Evolutionary conservation across 2,329 filamentous ascomycete species (phyloP), one percentile per base, ranked within the genome.

Genomic region (Davidsoniella australis): DNA sequence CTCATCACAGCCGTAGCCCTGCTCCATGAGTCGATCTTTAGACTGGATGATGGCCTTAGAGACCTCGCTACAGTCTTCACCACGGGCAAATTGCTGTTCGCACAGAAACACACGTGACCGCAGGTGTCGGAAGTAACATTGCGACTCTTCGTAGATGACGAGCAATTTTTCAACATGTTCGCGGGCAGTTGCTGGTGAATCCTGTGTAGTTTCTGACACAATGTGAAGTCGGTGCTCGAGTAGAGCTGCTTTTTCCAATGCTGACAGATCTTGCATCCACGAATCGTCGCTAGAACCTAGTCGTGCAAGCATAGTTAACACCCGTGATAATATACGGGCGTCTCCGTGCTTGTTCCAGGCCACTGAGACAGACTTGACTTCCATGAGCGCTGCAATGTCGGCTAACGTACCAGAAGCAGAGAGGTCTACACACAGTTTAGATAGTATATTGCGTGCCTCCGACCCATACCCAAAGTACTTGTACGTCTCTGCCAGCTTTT

Each of bases 401-500:
- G 66, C 60, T 23, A 84, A 62, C 1, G 71, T 66, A 2, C 75
- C 76, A 38, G 75, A 69, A 23, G 74, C 70, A 4, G 83, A 67
- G 56, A 82, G 68, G 48, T 71, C 71, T 14, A 73, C 70, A 50
- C 80, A 72, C n/a, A 85, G 73, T 14, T 73, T 69, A 45, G 70
- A 66, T 5, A 82, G 68, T 1, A 75, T 72, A 29, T 71, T 67
- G 9, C 75, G 67, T 0, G 80, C 73, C 53, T 81, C 75, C 2
- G 74, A 70, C 16, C 64, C 63, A 42, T 73, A 68, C 4, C 73
- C 73, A 12, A 66, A 62, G 1, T 65, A 61, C 55, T 71, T 75
- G 55, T 73, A 76, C 1, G 78, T 58, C 38, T 82, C 77, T 2
- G 75, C 80, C 56, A 83, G 70, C 9, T 75, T 68, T 58, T 85